phyloP scores from a whole-genome alignment of 805 yeast genomes.

The Yarrowia sp. region DNA sequence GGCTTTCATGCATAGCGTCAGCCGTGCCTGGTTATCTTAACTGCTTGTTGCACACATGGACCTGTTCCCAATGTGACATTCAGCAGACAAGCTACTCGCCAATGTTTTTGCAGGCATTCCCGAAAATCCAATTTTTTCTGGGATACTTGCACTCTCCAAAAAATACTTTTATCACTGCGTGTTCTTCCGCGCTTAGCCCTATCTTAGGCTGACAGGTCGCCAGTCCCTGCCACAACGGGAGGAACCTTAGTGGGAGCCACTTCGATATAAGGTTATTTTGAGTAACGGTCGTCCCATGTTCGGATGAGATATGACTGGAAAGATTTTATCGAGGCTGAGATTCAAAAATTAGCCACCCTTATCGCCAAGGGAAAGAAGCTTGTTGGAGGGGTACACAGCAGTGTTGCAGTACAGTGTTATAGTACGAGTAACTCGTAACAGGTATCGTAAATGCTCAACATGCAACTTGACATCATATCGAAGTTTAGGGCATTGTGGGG shows the following conservation, averaged over 20 bases:
- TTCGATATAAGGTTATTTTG: neutral
- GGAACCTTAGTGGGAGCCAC: neutral
- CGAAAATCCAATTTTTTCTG: neutral
- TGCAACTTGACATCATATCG: neutral
- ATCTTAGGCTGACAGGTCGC: neutral
- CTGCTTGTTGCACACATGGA: neutral
- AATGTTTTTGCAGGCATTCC: neutral
- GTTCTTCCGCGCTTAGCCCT: neutral
- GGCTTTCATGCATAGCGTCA: neutral
- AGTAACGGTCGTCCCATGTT: too few species aligned
- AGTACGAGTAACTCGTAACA: too few species aligned
- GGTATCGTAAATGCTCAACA: neutral
- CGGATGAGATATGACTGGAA: too few species aligned
- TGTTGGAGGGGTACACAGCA: too few species aligned
- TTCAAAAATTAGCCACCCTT: too few species aligned
- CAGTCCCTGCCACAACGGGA: constrained; percentile 3
- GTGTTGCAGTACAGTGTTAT: too few species aligned
- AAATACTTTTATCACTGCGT: neutral
- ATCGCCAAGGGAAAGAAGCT: too few species aligned
- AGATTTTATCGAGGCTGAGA: too few species aligned
- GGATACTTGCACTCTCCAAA: neutral
- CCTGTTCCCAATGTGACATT: neutral
- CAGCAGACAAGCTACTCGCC: neutral
- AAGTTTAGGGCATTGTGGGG: neutral
- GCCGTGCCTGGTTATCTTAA: neutral